A percentile compares a stretch with the other conserved stretches of the same genome.
phyloP scores from a whole-genome alignment of 306 rosid genomes.

The Pyrus communis region DNA sequence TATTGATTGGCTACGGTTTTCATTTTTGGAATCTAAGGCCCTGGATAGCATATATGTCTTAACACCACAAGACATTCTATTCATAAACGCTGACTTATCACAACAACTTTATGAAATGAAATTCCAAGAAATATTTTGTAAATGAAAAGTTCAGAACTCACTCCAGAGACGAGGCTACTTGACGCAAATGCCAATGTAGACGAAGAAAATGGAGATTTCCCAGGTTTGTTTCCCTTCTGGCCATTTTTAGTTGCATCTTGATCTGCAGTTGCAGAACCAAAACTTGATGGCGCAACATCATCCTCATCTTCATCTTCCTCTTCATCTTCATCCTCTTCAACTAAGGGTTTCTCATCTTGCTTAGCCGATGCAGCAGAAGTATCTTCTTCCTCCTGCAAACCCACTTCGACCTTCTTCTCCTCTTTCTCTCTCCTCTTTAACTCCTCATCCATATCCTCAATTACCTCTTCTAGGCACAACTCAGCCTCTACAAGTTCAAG shows the following conservation, averaged over 20 bases:
- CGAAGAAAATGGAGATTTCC: constrained; percentile 75
- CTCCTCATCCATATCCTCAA: constrained; percentile 62
- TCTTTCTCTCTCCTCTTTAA: constrained; percentile 60
- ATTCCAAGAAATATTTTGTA: background rate
- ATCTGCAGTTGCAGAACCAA: constrained; percentile 52
- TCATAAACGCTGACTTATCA: background rate
- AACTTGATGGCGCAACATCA: constrained; percentile 60
- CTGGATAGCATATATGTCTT: background rate
- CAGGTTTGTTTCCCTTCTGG: constrained; percentile 48
- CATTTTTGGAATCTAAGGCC: background rate
- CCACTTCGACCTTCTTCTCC: constrained; percentile 55
- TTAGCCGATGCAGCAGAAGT: constrained; percentile 24
- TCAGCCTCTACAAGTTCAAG: constrained; percentile 76
- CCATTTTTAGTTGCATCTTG: constrained; percentile 35
- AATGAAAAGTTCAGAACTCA: constrained; percentile 36
- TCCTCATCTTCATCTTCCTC: constrained; percentile 45
- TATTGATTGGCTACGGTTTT: background rate
- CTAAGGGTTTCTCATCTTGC: constrained; percentile 33
- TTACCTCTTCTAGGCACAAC: constrained; percentile 52
- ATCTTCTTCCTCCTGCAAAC: constrained; percentile 42
- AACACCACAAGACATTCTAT: background rate
- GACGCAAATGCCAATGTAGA: constrained; percentile 71
- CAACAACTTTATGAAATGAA: background rate
- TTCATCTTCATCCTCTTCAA: constrained; percentile 26
- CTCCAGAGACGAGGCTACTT: constrained; percentile 61